A percentile compares a stretch with the other conserved stretches of the same genome.
These are phyloP conservation scores for Boletus rubropictus DNA, from an alignment of 768 basidiomycete genomes.

Conservation along the genomic window DNA sequence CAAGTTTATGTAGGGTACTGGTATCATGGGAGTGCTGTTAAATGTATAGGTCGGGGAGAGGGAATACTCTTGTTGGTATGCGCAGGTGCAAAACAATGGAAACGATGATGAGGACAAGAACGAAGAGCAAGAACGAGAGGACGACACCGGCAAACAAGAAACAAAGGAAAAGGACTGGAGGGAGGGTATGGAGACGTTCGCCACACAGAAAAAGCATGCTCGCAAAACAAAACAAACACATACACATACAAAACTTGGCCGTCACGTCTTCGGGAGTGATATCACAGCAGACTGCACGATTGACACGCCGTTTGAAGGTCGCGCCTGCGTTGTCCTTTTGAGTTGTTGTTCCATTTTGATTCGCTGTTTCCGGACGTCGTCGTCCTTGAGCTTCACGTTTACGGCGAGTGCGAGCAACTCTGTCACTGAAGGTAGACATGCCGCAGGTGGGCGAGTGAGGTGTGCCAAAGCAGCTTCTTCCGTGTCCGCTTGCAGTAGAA, in stretches of 20 bases:
- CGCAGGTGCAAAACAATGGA: background rate
- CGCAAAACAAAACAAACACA: constrained; percentile 1
- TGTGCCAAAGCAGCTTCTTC: constrained; percentile 43
- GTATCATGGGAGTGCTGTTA: constrained; percentile 7
- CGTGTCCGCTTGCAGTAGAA: constrained; percentile 46
- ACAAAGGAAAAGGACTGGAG: no score
- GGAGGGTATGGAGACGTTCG: background rate
- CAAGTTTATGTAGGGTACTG: constrained; percentile 11
- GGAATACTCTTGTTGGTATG: constrained; percentile 16
- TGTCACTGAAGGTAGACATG: constrained; percentile 51
- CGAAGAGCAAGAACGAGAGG: background rate
- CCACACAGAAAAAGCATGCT: constrained; percentile 9
- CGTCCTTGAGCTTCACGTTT: constrained; percentile 71
- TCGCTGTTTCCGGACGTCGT: constrained; percentile 71
- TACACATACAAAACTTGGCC: background rate
- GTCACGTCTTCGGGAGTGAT: constrained; percentile 26
- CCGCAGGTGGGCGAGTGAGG: constrained; percentile 46
- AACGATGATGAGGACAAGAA: constrained; percentile 1
- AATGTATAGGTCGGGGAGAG: background rate
- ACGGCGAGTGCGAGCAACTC: constrained; percentile 58
- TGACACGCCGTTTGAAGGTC: constrained; percentile 26
- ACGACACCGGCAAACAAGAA: background rate
- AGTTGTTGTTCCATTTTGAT: constrained; percentile 70
- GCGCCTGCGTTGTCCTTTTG: constrained; percentile 49
- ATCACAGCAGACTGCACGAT: constrained; percentile 25